Base-by-base conservation (phyloP, 345 rosid species). In the Hibiscus mutabilis region DNA sequence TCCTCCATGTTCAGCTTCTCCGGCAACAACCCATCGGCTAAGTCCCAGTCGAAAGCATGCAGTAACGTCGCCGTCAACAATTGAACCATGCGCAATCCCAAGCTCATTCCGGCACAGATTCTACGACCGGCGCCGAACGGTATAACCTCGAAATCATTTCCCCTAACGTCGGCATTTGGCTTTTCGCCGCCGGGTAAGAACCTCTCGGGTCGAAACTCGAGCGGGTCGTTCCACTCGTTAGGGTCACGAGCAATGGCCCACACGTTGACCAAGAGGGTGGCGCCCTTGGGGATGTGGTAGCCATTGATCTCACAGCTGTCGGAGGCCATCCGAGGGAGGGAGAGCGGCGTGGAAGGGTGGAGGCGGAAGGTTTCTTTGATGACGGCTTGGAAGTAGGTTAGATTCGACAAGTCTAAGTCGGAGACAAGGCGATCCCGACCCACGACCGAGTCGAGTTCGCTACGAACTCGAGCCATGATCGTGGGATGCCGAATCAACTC, bases 211-310 rank as follows among this genome's bases (percentile, higher is more conserved):
- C 70, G 65, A 66, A 91, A 91, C 55, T 73, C 69, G 24, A 89
- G 51, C 0, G 96, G 93, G 24, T 88, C 83, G 25, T 83, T 16
- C 97, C 97, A 91, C 44, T 65, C 78, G 0, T 86, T 75, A 0
- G 97, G 97, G 79, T 91, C 96, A 10, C 91, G 93, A 4, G 93
- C 86, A 74, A 91, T 91, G 74, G 97, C 97, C 97, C 96, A 91
- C 9, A 89, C 88, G 58, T 91, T 86, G 11, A 86, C 85, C 5
- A 91, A 68, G 0, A 91, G 80, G 0, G 93, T 91, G 1, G 91
- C 42, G 1, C 91, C 91, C 71, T 88, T 88, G 0, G 96, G 97
- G 47, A 91, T 85, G 62, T 82, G 81, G 71, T 84, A 89, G 61
- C 93, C 91, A 71, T 88, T 82, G 90, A 91, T 89, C 81, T 88